Evolutionary conservation across 2,329 filamentous ascomycete species (phyloP).

Genomic region (Aspergillus sp.): DNA sequence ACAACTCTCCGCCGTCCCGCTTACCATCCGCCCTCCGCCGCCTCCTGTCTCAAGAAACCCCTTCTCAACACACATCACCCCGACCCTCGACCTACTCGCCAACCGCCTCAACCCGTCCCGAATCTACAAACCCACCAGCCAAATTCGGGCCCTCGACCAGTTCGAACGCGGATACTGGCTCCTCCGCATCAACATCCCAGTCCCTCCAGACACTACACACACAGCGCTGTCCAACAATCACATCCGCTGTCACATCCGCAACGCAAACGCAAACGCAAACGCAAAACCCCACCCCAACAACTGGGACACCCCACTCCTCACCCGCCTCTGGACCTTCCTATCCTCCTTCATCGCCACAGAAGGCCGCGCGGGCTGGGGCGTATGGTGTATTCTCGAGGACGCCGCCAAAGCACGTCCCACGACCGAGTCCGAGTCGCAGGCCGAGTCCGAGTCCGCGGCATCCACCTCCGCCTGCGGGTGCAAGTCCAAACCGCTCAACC

Average conservation of each 20-base stretch:
- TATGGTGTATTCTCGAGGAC: constrained; percentile 31
- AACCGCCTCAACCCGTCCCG: constrained; percentile 43
- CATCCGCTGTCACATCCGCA: background rate
- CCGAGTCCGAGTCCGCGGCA: too few species aligned
- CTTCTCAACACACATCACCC: constrained; percentile 49
- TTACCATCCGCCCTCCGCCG: constrained; percentile 43
- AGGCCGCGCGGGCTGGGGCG: constrained; percentile 37
- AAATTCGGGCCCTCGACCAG: constrained; percentile 41
- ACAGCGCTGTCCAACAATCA: background rate
- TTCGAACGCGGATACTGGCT: constrained; percentile 75
- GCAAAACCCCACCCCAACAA: background rate
- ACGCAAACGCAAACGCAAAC: background rate
- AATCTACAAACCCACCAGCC: constrained; percentile 45
- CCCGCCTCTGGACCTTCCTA: constrained; percentile 35
- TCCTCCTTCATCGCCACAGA: constrained; percentile 26
- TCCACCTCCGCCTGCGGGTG: constrained; percentile 1
- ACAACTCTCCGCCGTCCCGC: constrained; percentile 22
- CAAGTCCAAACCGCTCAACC: constrained; percentile 22
- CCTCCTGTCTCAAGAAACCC: constrained; percentile 41
- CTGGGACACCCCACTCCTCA: constrained; percentile 28
- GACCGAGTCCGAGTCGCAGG: background rate
- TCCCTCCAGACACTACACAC: constrained; percentile 30
- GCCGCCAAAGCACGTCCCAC: background rate
- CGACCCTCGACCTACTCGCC: constrained; percentile 45
- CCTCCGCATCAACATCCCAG: constrained; percentile 51